These are phyloP conservation scores for Hysterangium stoloniferum DNA, from an alignment of 768 basidiomycete species.

Conservation along the genomic window DNA sequence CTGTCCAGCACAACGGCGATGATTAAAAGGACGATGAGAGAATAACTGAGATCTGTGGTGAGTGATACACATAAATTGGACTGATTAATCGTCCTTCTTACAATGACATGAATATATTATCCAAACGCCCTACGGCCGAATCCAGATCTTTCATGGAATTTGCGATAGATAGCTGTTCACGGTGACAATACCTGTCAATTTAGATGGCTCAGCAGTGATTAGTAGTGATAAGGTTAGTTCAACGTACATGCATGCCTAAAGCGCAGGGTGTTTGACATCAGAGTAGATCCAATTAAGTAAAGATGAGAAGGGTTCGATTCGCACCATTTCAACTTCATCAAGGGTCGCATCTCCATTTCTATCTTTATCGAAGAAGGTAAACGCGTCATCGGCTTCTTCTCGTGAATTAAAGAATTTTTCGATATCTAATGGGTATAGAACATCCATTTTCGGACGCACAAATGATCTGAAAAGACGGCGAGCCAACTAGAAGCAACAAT, in stretches of 20 bases:
- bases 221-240: background rate
- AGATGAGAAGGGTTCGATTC: background rate
- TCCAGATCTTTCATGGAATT: conserved; percentile 86
- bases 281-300: background rate
- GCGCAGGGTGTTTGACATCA: background rate
- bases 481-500: conserved; percentile 47
- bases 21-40: conserved; percentile 65
- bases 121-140: conserved; percentile 78
- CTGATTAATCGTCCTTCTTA: conserved; percentile 23
- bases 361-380: conserved; percentile 63
- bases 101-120: conserved; percentile 79
- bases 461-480: conserved; percentile 85
- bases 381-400: conserved; percentile 63
- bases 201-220: background rate
- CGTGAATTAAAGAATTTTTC: conserved; percentile 55
- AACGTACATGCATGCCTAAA: conserved; percentile 11
- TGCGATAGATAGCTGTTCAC: conserved; percentile 77
- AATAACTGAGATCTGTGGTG: conserved; percentile 22
- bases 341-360: conserved; percentile 62
- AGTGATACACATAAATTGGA: background rate
- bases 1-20: conserved; percentile 72
- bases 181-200: conserved; percentile 59
- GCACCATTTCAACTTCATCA: conserved; percentile 68
- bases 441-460: conserved; percentile 48
- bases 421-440: conserved; percentile 61